These are phyloP conservation scores for Pestalotiopsis sp. DNA, from an alignment of 2,329 filamentous ascomycete genomes.

Conservation along the genomic window DNA sequence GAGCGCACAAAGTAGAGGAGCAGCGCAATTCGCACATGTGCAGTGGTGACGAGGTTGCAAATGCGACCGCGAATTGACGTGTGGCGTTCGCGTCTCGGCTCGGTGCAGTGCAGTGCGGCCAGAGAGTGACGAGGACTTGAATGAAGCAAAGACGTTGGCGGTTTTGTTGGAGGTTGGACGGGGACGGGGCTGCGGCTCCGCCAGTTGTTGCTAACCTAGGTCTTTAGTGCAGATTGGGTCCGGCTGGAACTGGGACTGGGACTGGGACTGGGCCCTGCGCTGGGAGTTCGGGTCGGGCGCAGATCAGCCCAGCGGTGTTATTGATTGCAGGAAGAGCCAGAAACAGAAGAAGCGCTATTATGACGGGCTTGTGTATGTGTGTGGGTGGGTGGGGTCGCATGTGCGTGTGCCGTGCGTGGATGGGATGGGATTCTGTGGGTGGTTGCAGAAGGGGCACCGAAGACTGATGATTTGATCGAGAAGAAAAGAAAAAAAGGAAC, in stretches of 20 bases:
- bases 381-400: neutral
- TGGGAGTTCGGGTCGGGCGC: neutral
- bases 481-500: neutral
- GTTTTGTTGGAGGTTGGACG: neutral
- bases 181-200: neutral
- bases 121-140: neutral
- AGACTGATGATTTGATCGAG: neutral
- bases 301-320: neutral
- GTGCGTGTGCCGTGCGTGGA: neutral
- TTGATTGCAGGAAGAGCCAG: neutral
- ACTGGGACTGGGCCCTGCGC: neutral
- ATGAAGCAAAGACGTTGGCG: neutral
- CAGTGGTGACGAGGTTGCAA: neutral
- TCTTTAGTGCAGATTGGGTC: neutral
- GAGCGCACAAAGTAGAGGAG: neutral
- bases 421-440: neutral
- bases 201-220: neutral
- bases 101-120: neutral
- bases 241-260: neutral
- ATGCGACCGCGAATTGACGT: conserved; percentile 9
- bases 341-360: neutral
- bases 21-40: neutral
- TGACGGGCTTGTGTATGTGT: neutral
- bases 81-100: conserved; percentile 4
- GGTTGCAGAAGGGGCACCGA: neutral